Conservation (phyloP, 495 filamentous ascomycete species). For the Bryoglossum gracile region DNA sequence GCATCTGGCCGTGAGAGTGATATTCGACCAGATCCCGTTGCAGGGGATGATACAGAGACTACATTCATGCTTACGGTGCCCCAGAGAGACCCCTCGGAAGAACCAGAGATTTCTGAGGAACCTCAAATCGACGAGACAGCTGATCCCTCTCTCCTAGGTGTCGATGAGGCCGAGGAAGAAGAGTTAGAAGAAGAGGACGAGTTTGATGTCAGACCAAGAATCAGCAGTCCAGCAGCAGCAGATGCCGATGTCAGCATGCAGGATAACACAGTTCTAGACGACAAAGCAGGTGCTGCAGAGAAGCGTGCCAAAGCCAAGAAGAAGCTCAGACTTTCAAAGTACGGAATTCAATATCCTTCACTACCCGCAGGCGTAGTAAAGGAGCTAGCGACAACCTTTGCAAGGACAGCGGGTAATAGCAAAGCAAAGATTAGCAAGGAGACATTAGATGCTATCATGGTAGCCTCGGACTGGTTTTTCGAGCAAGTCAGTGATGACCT, state of each 20-base stretch:
- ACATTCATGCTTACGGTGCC: slow-evolving; percentile 25
- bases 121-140: neutral
- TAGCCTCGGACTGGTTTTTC: slow-evolving; percentile 83
- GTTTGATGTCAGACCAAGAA: slow-evolving; percentile 23
- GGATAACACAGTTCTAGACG: slow-evolving; percentile 2
- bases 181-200: slow-evolving; percentile 25
- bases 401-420: slow-evolving; percentile 47
- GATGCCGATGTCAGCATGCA: slow-evolving; percentile 6
- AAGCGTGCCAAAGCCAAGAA: slow-evolving; percentile 30
- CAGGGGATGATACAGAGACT: slow-evolving; percentile 23
- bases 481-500: slow-evolving; percentile 77
- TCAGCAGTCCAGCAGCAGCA: slow-evolving; percentile 11
- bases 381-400: slow-evolving; percentile 65
- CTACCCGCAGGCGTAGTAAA: slow-evolving; percentile 65
- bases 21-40: slow-evolving; percentile 17
- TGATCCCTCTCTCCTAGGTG: neutral
- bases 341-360: slow-evolving; percentile 69
- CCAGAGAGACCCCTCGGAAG: slow-evolving; percentile 13
- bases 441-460: slow-evolving; percentile 62
- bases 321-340: slow-evolving; percentile 55
- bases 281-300: neutral
- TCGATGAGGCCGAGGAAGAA: slow-evolving; percentile 14
- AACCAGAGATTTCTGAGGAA: slow-evolving; percentile 1
- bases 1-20: slow-evolving; percentile 19
- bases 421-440: slow-evolving; percentile 65